These are phyloP conservation scores for Hyaloperonospora arabidopsidis DNA, from an alignment of 352 stramenopile species.

Conservation along the genomic window DNA sequence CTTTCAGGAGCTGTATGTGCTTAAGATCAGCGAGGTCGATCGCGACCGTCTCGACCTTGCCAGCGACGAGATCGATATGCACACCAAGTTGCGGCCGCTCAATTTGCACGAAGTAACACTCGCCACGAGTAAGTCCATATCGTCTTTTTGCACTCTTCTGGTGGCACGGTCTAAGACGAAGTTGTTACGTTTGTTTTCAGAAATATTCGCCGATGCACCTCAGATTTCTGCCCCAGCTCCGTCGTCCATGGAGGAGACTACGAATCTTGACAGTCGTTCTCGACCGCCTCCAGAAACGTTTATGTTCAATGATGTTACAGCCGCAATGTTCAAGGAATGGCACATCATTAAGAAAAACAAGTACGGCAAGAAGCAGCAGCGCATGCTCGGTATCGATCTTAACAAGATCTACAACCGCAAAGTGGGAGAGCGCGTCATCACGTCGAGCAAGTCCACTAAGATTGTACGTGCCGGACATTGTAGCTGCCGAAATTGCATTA, in stretches of 20 bases:
- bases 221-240: constrained; percentile 64
- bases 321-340: constrained; percentile 87
- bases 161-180: constrained; percentile 4
- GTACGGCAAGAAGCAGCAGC: constrained; percentile 84
- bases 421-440: constrained; percentile 85
- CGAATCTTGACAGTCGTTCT: constrained; percentile 54
- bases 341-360: constrained; percentile 89
- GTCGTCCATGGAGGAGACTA: constrained; percentile 55
- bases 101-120: constrained; percentile 85
- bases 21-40: constrained; percentile 85
- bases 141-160: not conserved
- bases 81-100: constrained; percentile 75
- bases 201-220: constrained; percentile 80
- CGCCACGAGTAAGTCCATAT: constrained; percentile 56
- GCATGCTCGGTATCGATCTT: constrained; percentile 81
- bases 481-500: not conserved
- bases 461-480: constrained; percentile 52
- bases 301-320: constrained; percentile 88
- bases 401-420: constrained; percentile 89
- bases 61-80: constrained; percentile 83
- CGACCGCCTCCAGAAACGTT: constrained; percentile 80
- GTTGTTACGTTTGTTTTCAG: constrained; percentile 23
- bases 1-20: constrained; percentile 82
- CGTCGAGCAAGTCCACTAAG: constrained; percentile 82
- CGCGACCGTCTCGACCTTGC: constrained; percentile 71